Base-by-base conservation (phyloP, 139 green algal genomes). In the Tetratostichococcus sp. region DNA sequence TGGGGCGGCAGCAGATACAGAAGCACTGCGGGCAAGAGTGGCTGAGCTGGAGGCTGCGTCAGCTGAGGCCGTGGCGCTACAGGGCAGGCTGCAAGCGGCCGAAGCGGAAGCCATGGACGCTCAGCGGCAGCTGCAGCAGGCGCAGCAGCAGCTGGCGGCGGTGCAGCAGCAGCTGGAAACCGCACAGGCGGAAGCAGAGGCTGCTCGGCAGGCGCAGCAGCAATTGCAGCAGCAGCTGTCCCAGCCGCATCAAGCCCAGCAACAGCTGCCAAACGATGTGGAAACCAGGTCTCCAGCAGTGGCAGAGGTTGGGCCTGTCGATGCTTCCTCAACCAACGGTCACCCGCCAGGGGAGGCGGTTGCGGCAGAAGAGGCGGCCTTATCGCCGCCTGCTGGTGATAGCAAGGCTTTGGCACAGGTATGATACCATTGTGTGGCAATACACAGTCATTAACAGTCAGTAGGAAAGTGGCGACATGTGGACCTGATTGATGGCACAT, bases 111-210 rank as follows among this genome's bases (percentile, higher is more conserved):
- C 6, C 8, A 50, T 35, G 19, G 25, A 25, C 26, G 11, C 43
- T 11, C 6, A 65, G 42, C 21, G 39, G n/a, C 32, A 71, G 65
- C 43, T 73, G 22, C 31, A 31, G 28, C 59, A 30, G 3, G 6
- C 43, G 65, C 59, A 65, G 42, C 21, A 58, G n/a, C 32, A 71
- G 65, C 43, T 73, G 22, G 58, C 19, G 19, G 69, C 4, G 3
- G 22, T 34, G 65, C 59, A 80, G 65, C 26, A 73, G 42, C 43
- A 65, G 50, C n/a, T 72, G 65, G n/a, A n/a, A 3, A 39, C 11
- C 5, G 69, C 69, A 17, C 50, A 62, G 50, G 30, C 65, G 30
- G 65, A 17, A 34, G 25, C 22, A 35, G 30, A 34, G 30, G 65
- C 30, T 3, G 30, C 65, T 3, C 14, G 8, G 39, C 8, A 30